phyloP scores from a whole-genome alignment of 352 stramenopile genomes.

The Phytophthora pseudosyringae region DNA sequence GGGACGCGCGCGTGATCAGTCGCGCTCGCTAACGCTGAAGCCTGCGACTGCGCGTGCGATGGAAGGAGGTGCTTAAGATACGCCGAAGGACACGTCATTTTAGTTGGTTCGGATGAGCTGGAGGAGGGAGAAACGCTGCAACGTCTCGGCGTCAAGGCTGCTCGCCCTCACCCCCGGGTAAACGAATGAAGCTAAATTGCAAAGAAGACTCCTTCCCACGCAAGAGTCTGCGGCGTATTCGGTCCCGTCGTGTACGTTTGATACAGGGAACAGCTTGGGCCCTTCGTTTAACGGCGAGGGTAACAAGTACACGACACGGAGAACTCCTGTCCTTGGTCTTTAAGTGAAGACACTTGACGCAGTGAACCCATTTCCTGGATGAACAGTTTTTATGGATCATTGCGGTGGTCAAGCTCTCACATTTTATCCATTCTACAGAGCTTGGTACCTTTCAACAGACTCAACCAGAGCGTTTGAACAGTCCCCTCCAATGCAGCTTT shows the following conservation, averaged over 20 bases:
- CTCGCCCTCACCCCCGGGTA: slow-evolving; percentile 30
- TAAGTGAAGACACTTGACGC: no score
- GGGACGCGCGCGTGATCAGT: slow-evolving; percentile 35
- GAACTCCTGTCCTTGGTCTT: no score
- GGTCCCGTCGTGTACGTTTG: slow-evolving; percentile 15
- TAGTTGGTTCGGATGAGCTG: slow-evolving; percentile 30
- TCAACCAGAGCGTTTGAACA: no score
- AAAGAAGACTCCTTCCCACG: slow-evolving; percentile 34
- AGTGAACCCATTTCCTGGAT: no score
- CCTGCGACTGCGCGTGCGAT: slow-evolving; percentile 44
- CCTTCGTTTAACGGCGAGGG: not conserved
- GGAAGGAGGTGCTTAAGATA: slow-evolving; percentile 60
- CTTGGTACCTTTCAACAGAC: no score
- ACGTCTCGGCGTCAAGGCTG: slow-evolving; percentile 12
- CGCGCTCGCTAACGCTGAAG: slow-evolving; percentile 39
- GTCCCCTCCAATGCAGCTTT: no score
- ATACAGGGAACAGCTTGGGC: slow-evolving; percentile 8
- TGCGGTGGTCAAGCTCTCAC: not conserved
- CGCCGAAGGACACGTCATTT: slow-evolving; percentile 62
- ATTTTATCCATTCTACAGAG: not conserved
- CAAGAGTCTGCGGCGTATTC: slow-evolving; percentile 9
- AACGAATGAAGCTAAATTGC: slow-evolving; percentile 74
- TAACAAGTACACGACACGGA: no score
- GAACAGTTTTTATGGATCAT: not conserved
- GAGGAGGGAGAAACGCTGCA: slow-evolving; percentile 25